Percentiles rank a stretch among this genome's conserved stretches.
These are phyloP conservation scores for Gossypium ekmanianum DNA, from an alignment of 345 rosid species.

Conservation along the genomic window DNA sequence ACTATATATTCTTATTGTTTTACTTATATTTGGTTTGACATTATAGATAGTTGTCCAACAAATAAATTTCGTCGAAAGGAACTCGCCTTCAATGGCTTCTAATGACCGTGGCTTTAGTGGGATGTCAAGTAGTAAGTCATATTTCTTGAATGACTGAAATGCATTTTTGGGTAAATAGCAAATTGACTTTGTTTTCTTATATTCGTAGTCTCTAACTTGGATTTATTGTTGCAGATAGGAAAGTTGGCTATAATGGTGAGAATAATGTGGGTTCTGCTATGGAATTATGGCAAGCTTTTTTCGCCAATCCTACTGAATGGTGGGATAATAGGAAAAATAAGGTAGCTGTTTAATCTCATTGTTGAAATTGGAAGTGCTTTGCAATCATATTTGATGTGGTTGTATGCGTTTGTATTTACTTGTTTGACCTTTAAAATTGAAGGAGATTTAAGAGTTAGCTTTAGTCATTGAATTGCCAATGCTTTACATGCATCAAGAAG, in stretches of 20 bases:
- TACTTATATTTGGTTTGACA: conserved; percentile 7
- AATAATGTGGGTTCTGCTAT: conserved; percentile 26
- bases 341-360: conserved; percentile 30
- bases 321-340: conserved; percentile 68
- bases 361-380: neutral
- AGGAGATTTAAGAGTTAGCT: neutral
- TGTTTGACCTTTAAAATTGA: conserved; percentile 1
- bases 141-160: neutral
- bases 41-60: conserved; percentile 59
- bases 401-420: neutral
- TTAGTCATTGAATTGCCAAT: neutral
- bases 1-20: neutral
- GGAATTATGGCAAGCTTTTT: conserved; percentile 65
- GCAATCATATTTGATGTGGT: neutral
- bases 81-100: conserved; percentile 19
- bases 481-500: neutral
- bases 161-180: neutral
- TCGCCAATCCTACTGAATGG: conserved; percentile 59
- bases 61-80: conserved; percentile 50
- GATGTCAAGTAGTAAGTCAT: conserved; percentile 30
- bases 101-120: conserved; percentile 28
- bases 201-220: neutral
- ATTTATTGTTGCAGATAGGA: conserved; percentile 30
- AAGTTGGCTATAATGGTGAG: conserved; percentile 25
- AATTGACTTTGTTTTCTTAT: neutral